Percentiles rank a stretch among this genome's conserved stretches.
phyloP scores from a whole-genome alignment of 495 filamentous ascomycete species.

The Aspergillus campestris region DNA sequence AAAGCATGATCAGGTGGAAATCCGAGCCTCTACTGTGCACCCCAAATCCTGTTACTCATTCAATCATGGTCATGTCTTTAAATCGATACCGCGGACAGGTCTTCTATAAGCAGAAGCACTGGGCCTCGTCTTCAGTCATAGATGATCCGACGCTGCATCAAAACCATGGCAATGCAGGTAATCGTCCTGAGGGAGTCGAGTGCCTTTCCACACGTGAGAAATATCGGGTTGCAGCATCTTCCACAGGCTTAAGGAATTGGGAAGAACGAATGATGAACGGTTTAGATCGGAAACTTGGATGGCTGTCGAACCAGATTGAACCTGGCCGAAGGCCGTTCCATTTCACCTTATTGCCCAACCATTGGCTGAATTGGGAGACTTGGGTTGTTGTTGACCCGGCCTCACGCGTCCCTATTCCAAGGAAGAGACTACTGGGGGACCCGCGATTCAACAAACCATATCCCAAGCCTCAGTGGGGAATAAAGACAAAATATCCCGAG shows the following conservation, averaged over 20 bases:
- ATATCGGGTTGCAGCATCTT: background rate
- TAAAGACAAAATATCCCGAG: constrained; percentile 22
- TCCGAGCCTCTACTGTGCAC: too few species aligned
- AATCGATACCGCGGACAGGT: too few species aligned
- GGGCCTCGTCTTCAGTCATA: too few species aligned
- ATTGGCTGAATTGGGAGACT: constrained; percentile 35
- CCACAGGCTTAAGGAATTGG: constrained; percentile 22
- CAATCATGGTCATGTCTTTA: too few species aligned
- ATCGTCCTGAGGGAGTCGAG: too few species aligned
- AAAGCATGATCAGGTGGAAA: too few species aligned
- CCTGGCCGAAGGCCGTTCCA: constrained; percentile 36
- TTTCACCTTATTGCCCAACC: constrained; percentile 34
- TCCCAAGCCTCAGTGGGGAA: constrained; percentile 9
- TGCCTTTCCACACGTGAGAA: too few species aligned
- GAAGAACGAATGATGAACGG: constrained; percentile 29
- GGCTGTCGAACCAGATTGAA: constrained; percentile 30
- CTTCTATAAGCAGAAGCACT: too few species aligned
- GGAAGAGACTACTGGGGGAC: constrained; percentile 27
- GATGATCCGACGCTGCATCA: too few species aligned
- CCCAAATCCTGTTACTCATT: too few species aligned
- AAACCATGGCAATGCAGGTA: too few species aligned
- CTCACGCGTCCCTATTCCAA: constrained; percentile 27
- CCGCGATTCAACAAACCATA: constrained; percentile 29
- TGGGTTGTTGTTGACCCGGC: constrained; percentile 34
- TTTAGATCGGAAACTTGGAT: constrained; percentile 30